A percentile compares a stretch with the other conserved stretches of the same genome.
Conservation (phyloP, 129 eudicot species). For the Ambrosia artemisiifolia region DNA sequence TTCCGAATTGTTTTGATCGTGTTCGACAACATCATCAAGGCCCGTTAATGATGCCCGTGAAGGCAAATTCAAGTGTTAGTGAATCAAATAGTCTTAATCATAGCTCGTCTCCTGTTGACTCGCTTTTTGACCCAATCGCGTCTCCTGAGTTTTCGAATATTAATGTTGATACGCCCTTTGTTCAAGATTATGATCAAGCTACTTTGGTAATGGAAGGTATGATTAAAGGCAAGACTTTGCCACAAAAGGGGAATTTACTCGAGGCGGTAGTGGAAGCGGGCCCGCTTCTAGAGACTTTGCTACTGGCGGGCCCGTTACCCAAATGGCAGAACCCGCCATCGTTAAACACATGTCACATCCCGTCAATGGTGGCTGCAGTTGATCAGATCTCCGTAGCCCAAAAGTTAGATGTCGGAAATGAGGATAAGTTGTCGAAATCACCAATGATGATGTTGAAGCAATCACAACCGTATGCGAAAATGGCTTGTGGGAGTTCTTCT, state of each 20-base stretch:
- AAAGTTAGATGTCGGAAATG: background rate
- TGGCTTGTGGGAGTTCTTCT: conserved; percentile 45
- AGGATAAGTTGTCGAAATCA: background rate
- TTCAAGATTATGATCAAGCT: conserved; percentile 34
- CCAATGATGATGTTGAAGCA: conserved; percentile 21
- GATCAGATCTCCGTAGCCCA: conserved; percentile 17
- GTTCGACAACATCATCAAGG: conserved; percentile 23
- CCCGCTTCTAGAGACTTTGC: conserved; percentile 52
- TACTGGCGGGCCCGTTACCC: conserved; percentile 69
- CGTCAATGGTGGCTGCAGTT: conserved; percentile 29
- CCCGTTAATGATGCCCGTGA: conserved; percentile 40
- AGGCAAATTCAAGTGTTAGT: conserved; percentile 54
- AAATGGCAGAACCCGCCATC: conserved; percentile 84
- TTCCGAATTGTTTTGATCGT: conserved; percentile 25
- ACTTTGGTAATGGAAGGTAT: conserved; percentile 49
- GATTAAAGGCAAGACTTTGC: conserved; percentile 57
- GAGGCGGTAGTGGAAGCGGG: conserved; percentile 56
- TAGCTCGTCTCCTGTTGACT: conserved; percentile 38
- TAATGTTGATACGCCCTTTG: conserved; percentile 28
- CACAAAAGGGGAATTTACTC: conserved; percentile 50
- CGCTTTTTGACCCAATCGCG: conserved; percentile 33
- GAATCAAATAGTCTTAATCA: conserved; percentile 53
- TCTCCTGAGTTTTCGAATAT: conserved; percentile 40
- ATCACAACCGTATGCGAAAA: conserved; percentile 33
- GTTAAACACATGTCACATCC: conserved; percentile 42